Evolutionary conservation across 176 grass and related monocot species (phyloP).

Genomic region (Eragrostis nindensis): DNA sequence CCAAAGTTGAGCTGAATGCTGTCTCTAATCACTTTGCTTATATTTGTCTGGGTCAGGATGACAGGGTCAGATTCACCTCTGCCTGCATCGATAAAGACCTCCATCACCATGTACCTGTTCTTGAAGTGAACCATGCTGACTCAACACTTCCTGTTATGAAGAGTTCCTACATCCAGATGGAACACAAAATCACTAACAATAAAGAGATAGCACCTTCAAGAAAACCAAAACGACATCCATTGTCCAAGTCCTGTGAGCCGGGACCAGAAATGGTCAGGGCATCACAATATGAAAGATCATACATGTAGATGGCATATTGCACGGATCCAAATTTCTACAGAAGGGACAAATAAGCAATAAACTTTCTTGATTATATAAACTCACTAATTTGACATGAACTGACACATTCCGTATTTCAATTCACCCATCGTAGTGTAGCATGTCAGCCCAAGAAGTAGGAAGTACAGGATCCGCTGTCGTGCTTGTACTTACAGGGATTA

Average conservation of each 20-base stretch:
- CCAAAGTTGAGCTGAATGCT: slow-evolving; percentile 91
- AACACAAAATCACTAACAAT: not conserved
- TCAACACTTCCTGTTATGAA: not conserved
- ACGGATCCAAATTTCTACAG: not conserved
- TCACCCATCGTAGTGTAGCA: too few species aligned
- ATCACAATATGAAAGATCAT: not conserved
- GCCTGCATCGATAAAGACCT: slow-evolving; percentile 60
- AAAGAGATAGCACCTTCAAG: not conserved
- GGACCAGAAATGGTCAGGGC: not conserved
- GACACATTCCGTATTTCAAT: too few species aligned
- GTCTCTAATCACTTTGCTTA: slow-evolving; percentile 70
- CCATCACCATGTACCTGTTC: slow-evolving; percentile 88
- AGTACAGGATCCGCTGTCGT: too few species aligned
- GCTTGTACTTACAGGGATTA: not conserved
- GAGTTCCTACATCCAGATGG: not conserved
- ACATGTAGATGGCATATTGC: too few species aligned
- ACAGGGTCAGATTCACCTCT: slow-evolving; percentile 43
- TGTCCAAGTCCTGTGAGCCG: not conserved
- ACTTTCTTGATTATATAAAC: too few species aligned
- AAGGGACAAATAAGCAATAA: not conserved
- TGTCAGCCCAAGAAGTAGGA: too few species aligned
- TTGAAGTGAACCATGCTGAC: slow-evolving; percentile 82
- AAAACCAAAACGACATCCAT: not conserved
- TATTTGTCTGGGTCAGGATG: slow-evolving; percentile 66
- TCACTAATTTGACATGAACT: not conserved